Percentiles rank a stretch among this genome's conserved stretches.
These are phyloP conservation scores for Lineolata rhizophorae DNA, from an alignment of 495 filamentous ascomycete genomes.

Conservation along the genomic window DNA sequence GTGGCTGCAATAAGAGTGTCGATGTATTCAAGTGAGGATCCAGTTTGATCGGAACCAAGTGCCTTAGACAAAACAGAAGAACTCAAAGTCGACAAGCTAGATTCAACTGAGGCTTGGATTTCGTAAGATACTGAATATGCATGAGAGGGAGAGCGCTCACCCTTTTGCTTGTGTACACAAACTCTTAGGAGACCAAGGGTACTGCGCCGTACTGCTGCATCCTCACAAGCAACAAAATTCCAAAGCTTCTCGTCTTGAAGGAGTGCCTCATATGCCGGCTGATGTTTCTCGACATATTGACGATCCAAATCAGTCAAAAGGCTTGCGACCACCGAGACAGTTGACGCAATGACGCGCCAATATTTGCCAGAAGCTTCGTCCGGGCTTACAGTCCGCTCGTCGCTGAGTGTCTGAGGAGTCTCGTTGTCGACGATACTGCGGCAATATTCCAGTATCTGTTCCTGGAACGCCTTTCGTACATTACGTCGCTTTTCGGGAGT, in stretches of 20 bases:
- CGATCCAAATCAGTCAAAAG: conserved; percentile 21
- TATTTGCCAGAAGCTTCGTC: conserved; percentile 79
- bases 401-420: conserved; percentile 59
- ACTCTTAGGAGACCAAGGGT: no score
- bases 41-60: conserved; percentile 40
- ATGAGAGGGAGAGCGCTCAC: no score
- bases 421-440: conserved; percentile 54
- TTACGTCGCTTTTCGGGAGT: conserved; percentile 53
- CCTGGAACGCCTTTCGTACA: conserved; percentile 59
- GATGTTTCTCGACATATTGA: conserved; percentile 16
- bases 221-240: conserved; percentile 43
- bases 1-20: conserved; percentile 42
- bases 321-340: conserved; percentile 31
- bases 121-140: no score
- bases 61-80: conserved; percentile 44
- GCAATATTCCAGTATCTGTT: conserved; percentile 57
- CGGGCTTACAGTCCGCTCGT: conserved; percentile 57
- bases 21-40: conserved; percentile 49
- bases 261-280: conserved; percentile 27
- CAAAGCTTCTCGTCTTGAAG: conserved; percentile 49
- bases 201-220: conserved; percentile 53
- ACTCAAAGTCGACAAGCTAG: conserved; percentile 23
- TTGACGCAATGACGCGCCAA: conserved; percentile 49
- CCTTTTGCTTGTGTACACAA: conserved; percentile 22
- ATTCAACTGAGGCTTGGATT: background rate